Percentiles rank a stretch among this genome's conserved stretches.
These are phyloP conservation scores for Entomortierella parvispora DNA, from an alignment of 192 early-diverging fungal genomes.

Conservation along the genomic window DNA sequence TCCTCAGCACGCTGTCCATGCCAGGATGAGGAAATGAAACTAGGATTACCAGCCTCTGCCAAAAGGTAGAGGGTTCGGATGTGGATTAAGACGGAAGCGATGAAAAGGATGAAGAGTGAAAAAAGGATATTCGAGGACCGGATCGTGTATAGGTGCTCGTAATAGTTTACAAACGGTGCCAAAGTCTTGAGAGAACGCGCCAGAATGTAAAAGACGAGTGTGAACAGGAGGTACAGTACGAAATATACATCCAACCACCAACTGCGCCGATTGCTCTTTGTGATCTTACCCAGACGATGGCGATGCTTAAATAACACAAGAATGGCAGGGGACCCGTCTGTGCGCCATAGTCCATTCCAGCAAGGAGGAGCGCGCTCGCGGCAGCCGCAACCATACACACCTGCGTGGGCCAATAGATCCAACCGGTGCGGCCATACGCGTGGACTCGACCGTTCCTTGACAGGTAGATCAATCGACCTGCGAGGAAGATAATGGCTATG, in stretches of 20 bases:
- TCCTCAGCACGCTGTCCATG: too few relatives aligned
- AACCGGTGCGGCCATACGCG: slow-evolving; percentile 11
- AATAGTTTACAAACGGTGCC: slow-evolving; percentile 12
- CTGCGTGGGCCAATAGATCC: slow-evolving; percentile 35
- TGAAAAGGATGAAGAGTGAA: slow-evolving; percentile 9
- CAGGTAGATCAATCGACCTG: slow-evolving; percentile 3
- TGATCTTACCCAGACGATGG: too few relatives aligned
- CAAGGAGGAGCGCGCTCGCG: neutral
- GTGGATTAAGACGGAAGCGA: slow-evolving; percentile 11
- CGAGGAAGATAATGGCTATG: neutral
- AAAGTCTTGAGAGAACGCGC: neutral
- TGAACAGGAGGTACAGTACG: neutral
- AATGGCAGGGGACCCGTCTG: neutral
- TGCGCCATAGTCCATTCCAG: neutral
- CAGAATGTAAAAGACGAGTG: neutral
- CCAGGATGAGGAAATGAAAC: too few relatives aligned
- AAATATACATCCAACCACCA: too few relatives aligned
- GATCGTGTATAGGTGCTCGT: slow-evolving; percentile 28
- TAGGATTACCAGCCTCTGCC: neutral
- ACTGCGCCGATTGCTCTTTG: too few relatives aligned
- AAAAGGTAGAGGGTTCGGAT: slow-evolving; percentile 1
- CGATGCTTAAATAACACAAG: slow-evolving; percentile 1
- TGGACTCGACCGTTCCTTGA: neutral
- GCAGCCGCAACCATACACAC: slow-evolving; percentile 6
- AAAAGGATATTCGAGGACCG: slow-evolving; percentile 32